Evolutionary conservation across 176 grass and related monocot genomes (phyloP).

Genomic region (Poa pratensis): DNA sequence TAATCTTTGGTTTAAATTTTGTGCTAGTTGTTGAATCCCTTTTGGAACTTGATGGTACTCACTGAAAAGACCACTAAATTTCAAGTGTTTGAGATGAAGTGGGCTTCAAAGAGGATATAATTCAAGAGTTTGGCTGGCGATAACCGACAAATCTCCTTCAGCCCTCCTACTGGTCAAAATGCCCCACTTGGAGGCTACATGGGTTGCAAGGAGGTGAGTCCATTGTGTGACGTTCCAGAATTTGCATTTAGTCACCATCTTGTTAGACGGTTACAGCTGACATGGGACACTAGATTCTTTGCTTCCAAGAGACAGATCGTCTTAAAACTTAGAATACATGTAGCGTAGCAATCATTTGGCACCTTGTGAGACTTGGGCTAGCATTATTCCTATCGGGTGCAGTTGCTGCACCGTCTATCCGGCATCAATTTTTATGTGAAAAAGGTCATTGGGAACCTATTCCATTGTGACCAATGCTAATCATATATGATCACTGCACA

Average conservation of each 20-base stretch:
- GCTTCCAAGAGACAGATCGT: slow-evolving; percentile 24
- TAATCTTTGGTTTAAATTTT: slow-evolving; percentile 1
- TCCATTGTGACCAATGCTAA: slow-evolving; percentile 12
- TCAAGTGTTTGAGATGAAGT: not conserved
- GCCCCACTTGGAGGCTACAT: not conserved
- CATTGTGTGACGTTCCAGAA: not conserved
- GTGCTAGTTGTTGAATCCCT: not conserved
- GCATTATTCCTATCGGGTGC: slow-evolving; percentile 11
- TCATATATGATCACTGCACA: not conserved
- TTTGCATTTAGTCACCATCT: not conserved
- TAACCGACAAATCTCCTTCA: not conserved
- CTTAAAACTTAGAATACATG: slow-evolving; percentile 15
- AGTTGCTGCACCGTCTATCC: slow-evolving; percentile 4
- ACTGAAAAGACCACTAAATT: not conserved
- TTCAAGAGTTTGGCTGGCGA: not conserved
- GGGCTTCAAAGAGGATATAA: not conserved
- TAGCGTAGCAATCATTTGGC: not conserved
- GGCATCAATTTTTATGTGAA: not conserved
- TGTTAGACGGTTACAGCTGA: not conserved
- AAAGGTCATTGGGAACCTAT: slow-evolving; percentile 34
- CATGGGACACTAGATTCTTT: slow-evolving; percentile 11
- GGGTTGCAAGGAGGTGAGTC: slow-evolving; percentile 13
- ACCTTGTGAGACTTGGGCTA: slow-evolving; percentile 24
- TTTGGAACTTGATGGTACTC: slow-evolving; percentile 14
- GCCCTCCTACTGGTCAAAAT: not conserved